phyloP scores from a whole-genome alignment of 2,329 filamentous ascomycete species.

The Alternaria dauci region DNA sequence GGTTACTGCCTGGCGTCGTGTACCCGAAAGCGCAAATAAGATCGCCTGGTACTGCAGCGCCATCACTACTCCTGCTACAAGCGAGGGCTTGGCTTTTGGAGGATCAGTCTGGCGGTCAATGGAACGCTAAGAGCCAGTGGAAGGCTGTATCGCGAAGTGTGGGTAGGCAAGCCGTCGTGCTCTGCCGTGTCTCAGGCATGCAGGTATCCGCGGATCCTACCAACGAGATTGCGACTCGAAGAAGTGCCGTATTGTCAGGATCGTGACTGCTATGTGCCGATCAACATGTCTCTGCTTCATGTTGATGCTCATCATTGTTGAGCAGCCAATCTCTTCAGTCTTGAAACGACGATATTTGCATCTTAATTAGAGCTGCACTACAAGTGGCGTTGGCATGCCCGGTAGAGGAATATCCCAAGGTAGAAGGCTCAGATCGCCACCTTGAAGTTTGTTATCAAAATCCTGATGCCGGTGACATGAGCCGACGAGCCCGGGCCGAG shows the following conservation, averaged over 20 bases:
- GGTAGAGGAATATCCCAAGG: background rate
- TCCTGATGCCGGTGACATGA: background rate
- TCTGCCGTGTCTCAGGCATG: conserved; percentile 5
- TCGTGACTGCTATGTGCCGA: background rate
- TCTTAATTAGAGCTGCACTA: background rate
- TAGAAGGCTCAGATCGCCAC: background rate
- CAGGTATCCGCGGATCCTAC: conserved; percentile 8
- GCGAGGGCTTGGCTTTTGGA: background rate
- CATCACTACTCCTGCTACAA: background rate
- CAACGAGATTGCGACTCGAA: background rate
- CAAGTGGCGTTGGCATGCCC: background rate
- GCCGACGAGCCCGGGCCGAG: background rate
- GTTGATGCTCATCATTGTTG: background rate
- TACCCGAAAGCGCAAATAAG: background rate
- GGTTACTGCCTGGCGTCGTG: background rate
- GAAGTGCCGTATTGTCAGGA: background rate
- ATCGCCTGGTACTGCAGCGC: background rate
- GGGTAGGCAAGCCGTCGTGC: conserved; percentile 1
- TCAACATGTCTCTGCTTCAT: background rate
- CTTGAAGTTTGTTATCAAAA: background rate
- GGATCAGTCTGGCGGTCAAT: conserved; percentile 10
- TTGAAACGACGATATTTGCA: background rate
- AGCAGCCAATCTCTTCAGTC: background rate
- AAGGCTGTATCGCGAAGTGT: background rate
- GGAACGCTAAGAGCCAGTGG: background rate